These are phyloP conservation scores for Ustilago sp. DNA, from an alignment of 1,284 basidiomycete species.

Conservation along the genomic window DNA sequence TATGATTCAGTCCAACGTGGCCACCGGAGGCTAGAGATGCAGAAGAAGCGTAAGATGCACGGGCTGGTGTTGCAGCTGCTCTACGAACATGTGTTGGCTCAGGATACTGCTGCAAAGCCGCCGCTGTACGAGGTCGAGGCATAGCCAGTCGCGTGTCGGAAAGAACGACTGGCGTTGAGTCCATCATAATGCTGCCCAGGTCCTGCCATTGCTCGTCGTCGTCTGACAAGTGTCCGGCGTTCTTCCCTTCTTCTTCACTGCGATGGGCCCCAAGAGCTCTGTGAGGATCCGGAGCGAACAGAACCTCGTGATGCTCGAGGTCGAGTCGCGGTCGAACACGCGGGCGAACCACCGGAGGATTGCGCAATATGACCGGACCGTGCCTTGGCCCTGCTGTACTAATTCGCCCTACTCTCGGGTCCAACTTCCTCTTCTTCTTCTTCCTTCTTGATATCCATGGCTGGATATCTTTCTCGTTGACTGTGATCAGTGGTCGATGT, in stretches of 20 bases:
- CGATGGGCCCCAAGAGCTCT: background rate
- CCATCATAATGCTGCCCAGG: conserved; percentile 15
- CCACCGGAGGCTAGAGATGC: conserved; percentile 11
- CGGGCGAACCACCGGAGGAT: conserved; percentile 44
- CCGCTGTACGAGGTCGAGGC: conserved; percentile 10
- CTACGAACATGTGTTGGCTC: background rate
- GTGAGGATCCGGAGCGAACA: conserved; percentile 40
- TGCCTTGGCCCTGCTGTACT: conserved; percentile 4
- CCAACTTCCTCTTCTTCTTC: conserved; percentile 37
- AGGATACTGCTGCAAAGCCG: background rate
- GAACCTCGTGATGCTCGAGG: conserved; percentile 42
- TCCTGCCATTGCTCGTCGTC: conserved; percentile 28
- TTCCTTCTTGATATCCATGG: conserved; percentile 10
- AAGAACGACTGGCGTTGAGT: conserved; percentile 9
- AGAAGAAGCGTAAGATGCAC: conserved; percentile 5
- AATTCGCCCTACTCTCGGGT: conserved; percentile 32
- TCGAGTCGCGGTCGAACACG: conserved; percentile 39
- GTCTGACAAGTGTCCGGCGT: conserved; percentile 9
- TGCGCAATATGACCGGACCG: conserved; percentile 14
- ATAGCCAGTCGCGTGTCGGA: conserved; percentile 26
- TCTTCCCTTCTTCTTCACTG: background rate
- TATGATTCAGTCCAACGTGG: background rate
- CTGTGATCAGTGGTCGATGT: background rate
- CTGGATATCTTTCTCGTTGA: conserved; percentile 16
- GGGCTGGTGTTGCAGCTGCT: conserved; percentile 7